A percentile compares a stretch with the other conserved stretches of the same genome.
Conservation (phyloP, 176 grass and related monocot species). For the Alopecurus myosuroides region DNA sequence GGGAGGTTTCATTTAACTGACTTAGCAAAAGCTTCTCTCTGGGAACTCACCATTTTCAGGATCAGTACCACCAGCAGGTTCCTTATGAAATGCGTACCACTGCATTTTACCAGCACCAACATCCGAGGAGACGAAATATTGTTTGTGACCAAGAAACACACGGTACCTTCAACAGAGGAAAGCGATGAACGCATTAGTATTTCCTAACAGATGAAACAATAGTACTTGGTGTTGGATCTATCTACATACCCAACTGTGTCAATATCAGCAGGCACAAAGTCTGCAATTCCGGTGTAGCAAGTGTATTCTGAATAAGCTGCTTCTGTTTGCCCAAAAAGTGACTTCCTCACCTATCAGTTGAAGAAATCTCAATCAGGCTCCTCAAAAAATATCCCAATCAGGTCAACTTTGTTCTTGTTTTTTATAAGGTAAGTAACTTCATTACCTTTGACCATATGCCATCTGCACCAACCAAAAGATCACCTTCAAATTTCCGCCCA, state of each 20-base stretch:
- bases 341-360: slow-evolving; percentile 72
- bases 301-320: slow-evolving; percentile 93
- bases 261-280: slow-evolving; percentile 94
- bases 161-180: slow-evolving; percentile 56
- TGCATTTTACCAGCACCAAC: slow-evolving; percentile 99
- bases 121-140: slow-evolving; percentile 99
- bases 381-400: slow-evolving; percentile 14
- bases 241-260: slow-evolving; percentile 84
- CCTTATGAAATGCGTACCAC: slow-evolving; percentile 98
- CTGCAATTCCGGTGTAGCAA: slow-evolving; percentile 96
- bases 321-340: slow-evolving; percentile 62
- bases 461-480: slow-evolving; percentile 93
- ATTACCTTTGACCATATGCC: slow-evolving; percentile 98
- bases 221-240: neutral
- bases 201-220: neutral
- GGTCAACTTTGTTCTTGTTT: slow-evolving; percentile 13
- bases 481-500: slow-evolving; percentile 84
- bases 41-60: slow-evolving; percentile 69
- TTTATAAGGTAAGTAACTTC: neutral
- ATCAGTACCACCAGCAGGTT: slow-evolving; percentile 81
- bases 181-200: slow-evolving; percentile 10
- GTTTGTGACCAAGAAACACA: slow-evolving; percentile 96
- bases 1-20: neutral
- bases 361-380: neutral
- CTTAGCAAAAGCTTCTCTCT: slow-evolving; percentile 4